A percentile compares a stretch with the other conserved stretches of the same genome.
Evolutionary conservation across 108 stramenopile genomes (phyloP).

Genomic region (Cylindrotheca closterium): DNA sequence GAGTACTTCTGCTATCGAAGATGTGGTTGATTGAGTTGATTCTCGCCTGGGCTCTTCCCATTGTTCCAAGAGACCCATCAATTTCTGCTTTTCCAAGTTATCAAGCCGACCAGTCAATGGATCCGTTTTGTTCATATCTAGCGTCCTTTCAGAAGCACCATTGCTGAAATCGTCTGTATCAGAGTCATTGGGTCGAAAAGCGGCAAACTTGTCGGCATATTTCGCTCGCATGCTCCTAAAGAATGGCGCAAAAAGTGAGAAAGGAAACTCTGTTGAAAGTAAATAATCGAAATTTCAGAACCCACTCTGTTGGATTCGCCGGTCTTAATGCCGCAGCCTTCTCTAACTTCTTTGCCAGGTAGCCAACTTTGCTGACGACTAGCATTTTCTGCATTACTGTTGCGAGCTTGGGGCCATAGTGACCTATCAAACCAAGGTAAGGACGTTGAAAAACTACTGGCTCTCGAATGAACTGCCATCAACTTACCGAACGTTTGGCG

Average conservation of each 20-base stretch:
- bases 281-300: too few relatives aligned
- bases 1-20: constrained; percentile 37
- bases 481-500: constrained; percentile 39
- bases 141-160: not conserved
- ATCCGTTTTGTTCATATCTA: not conserved
- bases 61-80: constrained; percentile 18
- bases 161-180: too few relatives aligned
- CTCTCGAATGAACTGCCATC: not conserved
- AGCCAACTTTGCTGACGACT: constrained; percentile 43
- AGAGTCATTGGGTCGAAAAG: too few relatives aligned
- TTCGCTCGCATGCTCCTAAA: too few relatives aligned
- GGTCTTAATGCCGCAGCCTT: too few relatives aligned
- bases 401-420: constrained; percentile 55
- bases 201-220: too few relatives aligned
- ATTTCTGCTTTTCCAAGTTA: not conserved
- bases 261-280: too few relatives aligned
- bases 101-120: constrained; percentile 15
- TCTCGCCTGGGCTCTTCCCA: constrained; percentile 39
- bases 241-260: too few relatives aligned
- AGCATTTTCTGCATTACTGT: constrained; percentile 62
- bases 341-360: not conserved
- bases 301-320: too few relatives aligned
- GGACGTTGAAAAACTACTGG: not conserved
- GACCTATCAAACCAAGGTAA: constrained; percentile 15
- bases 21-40: not conserved